Conservation (phyloP, 148 eudicot species). For the Heliamphora exappendiculata region DNA sequence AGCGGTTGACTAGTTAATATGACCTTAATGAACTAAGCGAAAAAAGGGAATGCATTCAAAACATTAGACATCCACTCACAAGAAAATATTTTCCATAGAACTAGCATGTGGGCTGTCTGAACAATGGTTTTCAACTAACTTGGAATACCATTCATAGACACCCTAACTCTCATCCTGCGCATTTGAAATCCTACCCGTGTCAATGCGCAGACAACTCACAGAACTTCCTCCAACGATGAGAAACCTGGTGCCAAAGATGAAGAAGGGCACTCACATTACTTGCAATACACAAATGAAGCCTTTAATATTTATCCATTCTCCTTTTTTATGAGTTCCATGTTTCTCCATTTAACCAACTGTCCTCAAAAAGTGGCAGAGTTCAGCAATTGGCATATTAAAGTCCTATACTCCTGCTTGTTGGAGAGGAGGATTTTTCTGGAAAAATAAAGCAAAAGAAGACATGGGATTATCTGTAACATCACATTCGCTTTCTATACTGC, state of each 20-base stretch:
- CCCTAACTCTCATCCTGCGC: not conserved
- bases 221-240: conserved; percentile 1
- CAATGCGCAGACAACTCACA: not conserved
- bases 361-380: too few species aligned
- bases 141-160: not conserved
- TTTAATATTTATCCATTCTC: not conserved
- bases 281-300: not conserved
- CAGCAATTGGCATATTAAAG: not conserved
- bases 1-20: not conserved
- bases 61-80: not conserved
- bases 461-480: not conserved
- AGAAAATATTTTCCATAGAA: not conserved
- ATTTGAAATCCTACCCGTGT: not conserved
- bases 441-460: not conserved
- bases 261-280: not conserved
- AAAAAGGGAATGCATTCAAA: not conserved
- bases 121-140: not conserved
- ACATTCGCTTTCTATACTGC: not conserved
- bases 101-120: not conserved
- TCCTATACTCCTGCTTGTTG: not conserved
- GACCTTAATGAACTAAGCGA: too few species aligned
- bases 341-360: not conserved
- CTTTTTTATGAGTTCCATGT: not conserved
- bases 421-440: too few species aligned
- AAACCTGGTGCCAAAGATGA: not conserved